Base-by-base conservation (phyloP, 2,329 filamentous ascomycete genomes). In the Pseudogymnoascus destructans region DNA sequence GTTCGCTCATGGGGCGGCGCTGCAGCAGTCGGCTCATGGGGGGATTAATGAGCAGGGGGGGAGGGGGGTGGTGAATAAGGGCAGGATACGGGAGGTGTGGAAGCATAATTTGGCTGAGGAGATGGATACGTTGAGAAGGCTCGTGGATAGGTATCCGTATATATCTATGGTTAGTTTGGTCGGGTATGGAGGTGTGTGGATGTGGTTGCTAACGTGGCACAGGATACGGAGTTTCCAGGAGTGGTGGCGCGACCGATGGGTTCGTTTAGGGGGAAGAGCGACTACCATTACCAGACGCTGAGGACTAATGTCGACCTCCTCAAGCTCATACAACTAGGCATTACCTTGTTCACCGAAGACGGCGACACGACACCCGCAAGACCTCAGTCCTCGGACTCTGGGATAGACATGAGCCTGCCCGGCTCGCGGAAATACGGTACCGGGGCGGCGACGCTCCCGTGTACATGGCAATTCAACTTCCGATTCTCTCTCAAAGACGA, bases 401-500 rank as follows among this genome's bases (percentile, higher is more conserved):
- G 58, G 69, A 81, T 60, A 71, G 75, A 58, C 74, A 74, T 61
- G 71, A 75, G 42, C 73, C 61, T 59, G 3, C 46, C 60, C 36
- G 63, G 62, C 74, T 63, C 71, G 73, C 65, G 66, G 59, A 67
- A 65, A 23, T 78, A 79, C 63, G 73, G 75, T 62, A 77, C 76
- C 33, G 64, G 61, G 59, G 67, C 65, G 58, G 63, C 65, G 54
- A 78, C 80, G 55, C 84, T 89, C 60, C 92, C 89, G 13, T 95
- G 87, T 69, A 95, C 92, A 15, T 98, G 93, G 93, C 92, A 96
- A 66, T 98, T 98, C 79, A 97, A 98, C 77, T 98, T 98, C 74
- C 86, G 91, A 66, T 98, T 97, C 72, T 93, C 89, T 1, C 78
- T 96, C 8, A 87, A 93, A 64, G 84, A 92, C 36, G 93, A 98